Evolutionary conservation across 2,329 filamentous ascomycete species (phyloP), one percentile per base, ranked within the genome.

Genomic region (Colletotrichum gigasporum): DNA sequence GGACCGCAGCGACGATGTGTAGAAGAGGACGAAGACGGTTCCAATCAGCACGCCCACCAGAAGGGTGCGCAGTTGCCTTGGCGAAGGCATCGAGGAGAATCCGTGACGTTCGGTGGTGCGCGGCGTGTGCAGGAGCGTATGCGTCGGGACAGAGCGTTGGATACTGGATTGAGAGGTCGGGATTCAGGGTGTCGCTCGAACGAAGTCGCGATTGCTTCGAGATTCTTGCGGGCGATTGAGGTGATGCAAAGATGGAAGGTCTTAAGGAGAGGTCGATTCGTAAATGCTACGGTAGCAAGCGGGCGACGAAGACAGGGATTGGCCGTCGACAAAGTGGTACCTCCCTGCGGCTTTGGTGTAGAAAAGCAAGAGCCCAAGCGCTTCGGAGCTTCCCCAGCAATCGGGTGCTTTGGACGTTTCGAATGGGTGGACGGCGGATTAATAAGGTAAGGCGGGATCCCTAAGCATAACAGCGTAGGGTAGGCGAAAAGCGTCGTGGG

Each of bases 21-120:
- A 90, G 81, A 95, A 93, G 69, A 96, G 81, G 57, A 91, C 80
- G 45, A 90, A 83, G 69, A 95, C 78, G 64, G 95, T 78, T 63
- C 86, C 81, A 68, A 89, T 82, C 69, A 94, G 70, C 59, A 89
- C 82, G 60, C 90, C 81, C 71, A 94, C 81, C 68, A 87, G 80
- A 59, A 93, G 80, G 70, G 91, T 80, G 73, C 90, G 89, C 71
- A 93, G 73, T 70, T 92, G 89, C 68, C 93, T 89, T 70, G 85
- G 82, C 18, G 90, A 91, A 71, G 88, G 87, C 91, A 93, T 93
- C 63, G 63, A 72, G 54, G 26, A 18, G 22, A 66, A 37, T 12
- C 53, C 26, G 45, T 10, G 22, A 22, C 30, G 45, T 26, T 45
- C 24, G 18, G 16, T 4, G 20, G 24, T 35, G 14, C 24, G n/a